Evolutionary conservation across 208 protist species (phyloP).

Genomic region (Trypanosoma scelopori): DNA sequence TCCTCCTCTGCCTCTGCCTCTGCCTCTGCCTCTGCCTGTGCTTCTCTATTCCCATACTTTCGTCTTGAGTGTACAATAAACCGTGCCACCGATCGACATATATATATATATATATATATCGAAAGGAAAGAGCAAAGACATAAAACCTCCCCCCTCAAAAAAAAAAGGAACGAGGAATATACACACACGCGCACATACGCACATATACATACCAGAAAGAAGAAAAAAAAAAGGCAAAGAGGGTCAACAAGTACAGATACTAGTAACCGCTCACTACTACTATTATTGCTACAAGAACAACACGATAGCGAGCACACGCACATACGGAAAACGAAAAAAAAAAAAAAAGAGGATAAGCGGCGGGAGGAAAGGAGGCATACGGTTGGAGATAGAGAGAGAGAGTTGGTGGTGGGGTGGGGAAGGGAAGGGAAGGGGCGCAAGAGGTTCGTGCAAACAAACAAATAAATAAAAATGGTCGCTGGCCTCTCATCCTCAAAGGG

Average conservation of each 20-base stretch:
- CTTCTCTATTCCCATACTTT: background rate
- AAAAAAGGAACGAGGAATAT: conserved; percentile 21
- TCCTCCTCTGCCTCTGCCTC: background rate
- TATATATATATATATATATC: background rate
- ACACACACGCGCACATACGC: no score
- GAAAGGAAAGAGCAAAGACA: background rate
- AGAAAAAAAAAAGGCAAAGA: conserved; percentile 21
- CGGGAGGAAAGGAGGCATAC: no score
- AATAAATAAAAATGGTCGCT: conserved; percentile 34
- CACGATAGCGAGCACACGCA: no score
- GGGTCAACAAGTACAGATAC: conserved; percentile 4
- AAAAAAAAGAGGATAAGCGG: background rate
- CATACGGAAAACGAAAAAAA: no score
- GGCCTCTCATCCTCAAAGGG: conserved; percentile 80
- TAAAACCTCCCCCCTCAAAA: no score
- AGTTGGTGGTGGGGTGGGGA: no score
- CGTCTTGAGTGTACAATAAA: no score
- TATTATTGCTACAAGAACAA: no score
- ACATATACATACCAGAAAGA: no score
- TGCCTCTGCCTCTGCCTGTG: background rate
- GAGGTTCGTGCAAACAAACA: background rate
- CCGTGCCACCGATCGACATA: background rate
- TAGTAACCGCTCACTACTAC: no score
- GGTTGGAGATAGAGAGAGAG: no score
- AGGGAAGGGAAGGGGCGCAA: no score